Conservation (phyloP, 1,139 yeast genomes). For the Sugiyamaella paludigena region DNA sequence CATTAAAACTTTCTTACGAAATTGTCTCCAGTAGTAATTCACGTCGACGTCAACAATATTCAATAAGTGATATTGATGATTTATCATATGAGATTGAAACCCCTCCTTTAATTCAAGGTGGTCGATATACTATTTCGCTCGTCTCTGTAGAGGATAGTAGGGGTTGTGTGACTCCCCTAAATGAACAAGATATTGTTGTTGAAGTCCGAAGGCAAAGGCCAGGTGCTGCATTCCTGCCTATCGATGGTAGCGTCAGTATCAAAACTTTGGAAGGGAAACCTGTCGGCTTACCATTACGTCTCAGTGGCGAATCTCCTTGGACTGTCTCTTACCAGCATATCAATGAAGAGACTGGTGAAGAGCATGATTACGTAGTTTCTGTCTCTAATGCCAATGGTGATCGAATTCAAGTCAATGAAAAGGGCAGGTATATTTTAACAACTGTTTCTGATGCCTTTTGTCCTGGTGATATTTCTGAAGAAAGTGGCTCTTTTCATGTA, state of each 20-base stretch:
- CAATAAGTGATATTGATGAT: conserved; percentile 45
- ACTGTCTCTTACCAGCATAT: conserved; percentile 42
- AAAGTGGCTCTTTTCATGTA: conserved; percentile 25
- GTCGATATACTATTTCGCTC: conserved; percentile 62
- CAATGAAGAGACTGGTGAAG: conserved; percentile 17
- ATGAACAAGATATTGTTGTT: conserved; percentile 56
- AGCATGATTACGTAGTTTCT: conserved; percentile 16
- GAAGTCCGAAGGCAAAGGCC: conserved; percentile 70
- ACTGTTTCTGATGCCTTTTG: conserved; percentile 67
- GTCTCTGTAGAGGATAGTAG: conserved; percentile 67
- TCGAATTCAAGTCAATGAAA: conserved; percentile 46
- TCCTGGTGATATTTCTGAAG: conserved; percentile 51
- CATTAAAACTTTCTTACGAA: conserved; percentile 71
- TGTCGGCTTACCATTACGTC: conserved; percentile 56
- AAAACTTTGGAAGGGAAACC: conserved; percentile 53
- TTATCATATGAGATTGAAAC: conserved; percentile 47
- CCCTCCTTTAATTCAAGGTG: conserved; percentile 60
- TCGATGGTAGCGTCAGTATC: conserved; percentile 34
- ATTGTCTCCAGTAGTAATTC: conserved; percentile 46
- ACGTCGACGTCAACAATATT: conserved; percentile 42
- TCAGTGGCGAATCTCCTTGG: conserved; percentile 52
- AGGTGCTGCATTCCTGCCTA: conserved; percentile 46
- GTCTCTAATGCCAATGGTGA: conserved; percentile 33
- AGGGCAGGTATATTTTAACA: conserved; percentile 63
- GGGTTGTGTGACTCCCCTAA: conserved; percentile 69